Base-by-base conservation (phyloP, 306 rosid genomes). In the Erythrophleum fordii region DNA sequence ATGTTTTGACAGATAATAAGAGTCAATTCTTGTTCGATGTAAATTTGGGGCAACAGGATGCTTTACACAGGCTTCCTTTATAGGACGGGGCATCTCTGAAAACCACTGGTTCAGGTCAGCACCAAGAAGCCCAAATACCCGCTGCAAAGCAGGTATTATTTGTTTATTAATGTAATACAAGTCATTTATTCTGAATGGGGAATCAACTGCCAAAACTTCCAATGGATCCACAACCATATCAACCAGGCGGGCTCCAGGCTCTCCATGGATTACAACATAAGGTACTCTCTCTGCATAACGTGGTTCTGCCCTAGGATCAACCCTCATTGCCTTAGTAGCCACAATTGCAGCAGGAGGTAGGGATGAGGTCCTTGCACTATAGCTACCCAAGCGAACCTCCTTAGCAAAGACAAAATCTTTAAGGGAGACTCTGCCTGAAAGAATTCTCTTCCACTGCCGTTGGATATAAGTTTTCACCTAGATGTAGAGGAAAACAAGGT, bases 331-430 rank as follows among this genome's bases (percentile, higher is more conserved):
- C 86, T 95, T 95, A 17, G 89, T 83, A 78, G 99, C 97, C 51
- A 95, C 99, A 86, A 95, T 90, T 81, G 99, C 99, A 28, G 97
- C 97, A 22, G 99, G 97, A 82, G 97, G 99, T 84, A 95, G 95
- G 60, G 92, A 90, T n/a, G 97, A 89, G 60, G 86, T 81, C 88
- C 90, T 91, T 20, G 87, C 71, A 72, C 92, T 85, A 84, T 95
- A 95, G 72, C 92, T 90, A 72, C 97, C 99, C 69, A 93, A 67
- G 72, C 97, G 92, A 82, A 95, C 97, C 90, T 95, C 99, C 86
- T 95, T 95, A 65, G 97, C 95, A 87, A 95, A 93, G 83, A 95
- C 84, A 88, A 95, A 95, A 89, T 95, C 97, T 84, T 90, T 87
- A 73, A 89, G 83, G 82, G 94, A 89, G 75, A 90, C 87, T 81